Evolutionary conservation across 352 stramenopile species (phyloP).

Genomic region (Thalassiosira gravida): DNA sequence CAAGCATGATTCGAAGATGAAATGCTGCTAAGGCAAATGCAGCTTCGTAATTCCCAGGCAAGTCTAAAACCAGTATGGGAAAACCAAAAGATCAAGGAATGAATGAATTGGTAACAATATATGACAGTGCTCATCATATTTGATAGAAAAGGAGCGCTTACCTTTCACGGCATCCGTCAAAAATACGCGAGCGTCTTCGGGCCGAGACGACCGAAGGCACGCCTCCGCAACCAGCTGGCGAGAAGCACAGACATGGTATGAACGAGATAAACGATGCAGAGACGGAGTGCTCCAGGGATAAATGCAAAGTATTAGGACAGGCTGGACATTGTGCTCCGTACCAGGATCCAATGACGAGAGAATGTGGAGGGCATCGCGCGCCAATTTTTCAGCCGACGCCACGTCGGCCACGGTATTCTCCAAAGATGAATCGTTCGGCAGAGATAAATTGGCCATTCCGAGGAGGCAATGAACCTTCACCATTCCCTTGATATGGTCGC

Average conservation of each 20-base stretch:
- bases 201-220: slow-evolving; percentile 48
- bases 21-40: slow-evolving; percentile 70
- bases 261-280: slow-evolving; percentile 22
- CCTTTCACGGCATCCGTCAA: slow-evolving; percentile 61
- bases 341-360: slow-evolving; percentile 21
- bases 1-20: slow-evolving; percentile 56
- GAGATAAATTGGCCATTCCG: slow-evolving; percentile 41
- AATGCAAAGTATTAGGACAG: slow-evolving; percentile 33
- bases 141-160: slow-evolving; percentile 7
- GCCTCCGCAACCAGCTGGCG: slow-evolving; percentile 71
- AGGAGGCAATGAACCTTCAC: slow-evolving; percentile 64
- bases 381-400: slow-evolving; percentile 27
- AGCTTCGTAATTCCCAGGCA: slow-evolving; percentile 62
- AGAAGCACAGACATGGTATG: slow-evolving; percentile 58
- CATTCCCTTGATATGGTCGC: slow-evolving; percentile 9
- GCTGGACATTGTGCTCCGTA: neutral
- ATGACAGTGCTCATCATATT: no score
- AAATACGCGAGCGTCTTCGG: slow-evolving; percentile 62
- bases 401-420: no score
- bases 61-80: slow-evolving; percentile 16
- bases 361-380: slow-evolving; percentile 31
- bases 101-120: no score
- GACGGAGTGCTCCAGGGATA: slow-evolving; percentile 48
- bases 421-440: slow-evolving; percentile 12
- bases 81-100: no score